Conservation (phyloP, 2,329 filamentous ascomycete genomes). For the Fusarium mexicanum region DNA sequence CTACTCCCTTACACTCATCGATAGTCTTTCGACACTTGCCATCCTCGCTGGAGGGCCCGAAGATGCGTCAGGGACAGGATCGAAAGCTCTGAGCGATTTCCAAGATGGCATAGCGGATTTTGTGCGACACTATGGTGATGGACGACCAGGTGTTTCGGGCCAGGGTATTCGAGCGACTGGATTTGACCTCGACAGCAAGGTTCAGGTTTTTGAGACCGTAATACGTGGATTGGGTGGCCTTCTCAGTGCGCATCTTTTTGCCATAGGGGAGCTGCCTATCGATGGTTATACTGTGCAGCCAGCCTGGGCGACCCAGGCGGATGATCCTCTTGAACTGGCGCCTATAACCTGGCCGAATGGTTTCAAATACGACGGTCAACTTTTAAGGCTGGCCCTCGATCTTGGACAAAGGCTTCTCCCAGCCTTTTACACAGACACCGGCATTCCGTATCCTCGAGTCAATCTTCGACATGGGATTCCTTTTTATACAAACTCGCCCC, state of each 20-base stretch:
- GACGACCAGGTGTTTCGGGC: slow-evolving; percentile 72
- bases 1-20: slow-evolving; percentile 94
- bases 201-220: slow-evolving; percentile 98
- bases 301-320: slow-evolving; percentile 36
- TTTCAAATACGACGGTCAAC: slow-evolving; percentile 87
- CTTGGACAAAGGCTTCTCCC: slow-evolving; percentile 85
- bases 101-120: slow-evolving; percentile 81
- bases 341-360: slow-evolving; percentile 79
- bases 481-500: slow-evolving; percentile 87
- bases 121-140: slow-evolving; percentile 88
- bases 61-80: slow-evolving; percentile 49
- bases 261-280: slow-evolving; percentile 89
- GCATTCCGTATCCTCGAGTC: slow-evolving; percentile 92
- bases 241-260: slow-evolving; percentile 92
- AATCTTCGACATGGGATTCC: slow-evolving; percentile 92
- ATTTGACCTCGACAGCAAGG: slow-evolving; percentile 96
- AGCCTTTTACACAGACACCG: slow-evolving; percentile 90
- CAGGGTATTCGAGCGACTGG: slow-evolving; percentile 78
- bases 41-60: slow-evolving; percentile 82
- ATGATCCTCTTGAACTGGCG: slow-evolving; percentile 57
- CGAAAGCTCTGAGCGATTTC: slow-evolving; percentile 73
- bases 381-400: slow-evolving; percentile 89
- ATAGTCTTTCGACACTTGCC: slow-evolving; percentile 92
- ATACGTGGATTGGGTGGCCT: slow-evolving; percentile 92
- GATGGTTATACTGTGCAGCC: slow-evolving; percentile 72